These are phyloP conservation scores for Hyaloperonospora arabidopsidis DNA, from an alignment of 352 stramenopile genomes.

Conservation along the genomic window DNA sequence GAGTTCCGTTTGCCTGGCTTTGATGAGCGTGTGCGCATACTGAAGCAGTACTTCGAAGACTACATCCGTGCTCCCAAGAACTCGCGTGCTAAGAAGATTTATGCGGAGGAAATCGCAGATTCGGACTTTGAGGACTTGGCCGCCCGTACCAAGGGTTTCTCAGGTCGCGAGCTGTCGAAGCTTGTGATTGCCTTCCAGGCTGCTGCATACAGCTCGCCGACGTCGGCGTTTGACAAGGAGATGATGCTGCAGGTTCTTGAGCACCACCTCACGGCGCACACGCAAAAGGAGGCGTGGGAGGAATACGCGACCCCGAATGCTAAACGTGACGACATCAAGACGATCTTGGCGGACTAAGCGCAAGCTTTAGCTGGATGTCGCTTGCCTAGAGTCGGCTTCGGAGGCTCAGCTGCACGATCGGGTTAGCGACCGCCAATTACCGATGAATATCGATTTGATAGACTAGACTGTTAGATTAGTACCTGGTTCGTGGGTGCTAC, in stretches of 20 bases:
- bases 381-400: constrained; percentile 3
- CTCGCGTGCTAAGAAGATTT: constrained; percentile 82
- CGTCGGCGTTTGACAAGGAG: constrained; percentile 88
- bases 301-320: constrained; percentile 56
- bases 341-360: constrained; percentile 42
- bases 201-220: constrained; percentile 93
- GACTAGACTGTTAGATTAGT: constrained; percentile 76
- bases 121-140: constrained; percentile 90
- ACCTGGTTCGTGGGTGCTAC: constrained; percentile 79
- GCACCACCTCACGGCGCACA: constrained; percentile 90
- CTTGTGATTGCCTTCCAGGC: constrained; percentile 98
- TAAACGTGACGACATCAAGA: constrained; percentile 44
- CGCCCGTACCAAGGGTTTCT: constrained; percentile 93
- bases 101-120: constrained; percentile 88
- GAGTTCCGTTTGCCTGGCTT: constrained; percentile 92
- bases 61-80: constrained; percentile 91
- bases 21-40: constrained; percentile 94
- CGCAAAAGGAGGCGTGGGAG: constrained; percentile 91
- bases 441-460: constrained; percentile 36
- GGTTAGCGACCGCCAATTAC: constrained; percentile 14
- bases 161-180: constrained; percentile 98
- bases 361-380: constrained; percentile 12
- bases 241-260: constrained; percentile 92
- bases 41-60: constrained; percentile 97
- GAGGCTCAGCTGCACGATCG: constrained; percentile 7